Base-by-base conservation (phyloP, 192 early-diverging fungal species). In the Mortierella antarctica region DNA sequence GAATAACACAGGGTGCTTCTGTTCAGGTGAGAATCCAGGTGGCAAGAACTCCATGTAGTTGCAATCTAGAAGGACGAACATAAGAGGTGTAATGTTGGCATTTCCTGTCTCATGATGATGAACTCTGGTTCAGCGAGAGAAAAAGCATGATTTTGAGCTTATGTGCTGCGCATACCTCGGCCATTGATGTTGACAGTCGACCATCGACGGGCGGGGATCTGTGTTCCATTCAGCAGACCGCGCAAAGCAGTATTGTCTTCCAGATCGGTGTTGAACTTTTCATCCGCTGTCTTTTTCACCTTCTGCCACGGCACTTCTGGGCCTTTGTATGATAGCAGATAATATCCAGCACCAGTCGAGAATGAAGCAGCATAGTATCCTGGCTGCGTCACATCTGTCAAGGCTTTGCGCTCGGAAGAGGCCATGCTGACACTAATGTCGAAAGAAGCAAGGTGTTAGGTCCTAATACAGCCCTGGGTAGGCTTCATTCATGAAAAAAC, bases 1-100 rank as follows among this genome's bases (percentile, higher is more conserved):
- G 83, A 99, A 92, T 54, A 98, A 73, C 8, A 98, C 92, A 23
- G 96, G 96, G 66, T 99, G 96, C 68, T 92, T 91, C 50, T 88
- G 83, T 10, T 73, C 82, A 18, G 86, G 73, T 66, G 96, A 89
- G 75, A 98, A 97, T 58, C 89, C 87, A 40, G 92, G 90, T 56
- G 96, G 96, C 39, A 92, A 87, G 17, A 91, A 89, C 51, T 94
- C 89, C 86, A 92, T 91, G 14, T 91, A 94, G 79, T 96, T 96
- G 76, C 97, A 86, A 49, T 89, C 85, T 70, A 71, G 13, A 9
- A 55, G 50, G 10, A 50, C 2, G 45, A 49, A 4, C 49, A 17
- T 15, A 23, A 45, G n/a, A 15, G 7, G 49, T 17, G 14, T 12
- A 49, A 60, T 21, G 18, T 12, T 1, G 2, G 50, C 4, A 51